Evolutionary conservation across 495 filamentous ascomycete genomes (phyloP).

Genomic region (Haplographium delicatum): DNA sequence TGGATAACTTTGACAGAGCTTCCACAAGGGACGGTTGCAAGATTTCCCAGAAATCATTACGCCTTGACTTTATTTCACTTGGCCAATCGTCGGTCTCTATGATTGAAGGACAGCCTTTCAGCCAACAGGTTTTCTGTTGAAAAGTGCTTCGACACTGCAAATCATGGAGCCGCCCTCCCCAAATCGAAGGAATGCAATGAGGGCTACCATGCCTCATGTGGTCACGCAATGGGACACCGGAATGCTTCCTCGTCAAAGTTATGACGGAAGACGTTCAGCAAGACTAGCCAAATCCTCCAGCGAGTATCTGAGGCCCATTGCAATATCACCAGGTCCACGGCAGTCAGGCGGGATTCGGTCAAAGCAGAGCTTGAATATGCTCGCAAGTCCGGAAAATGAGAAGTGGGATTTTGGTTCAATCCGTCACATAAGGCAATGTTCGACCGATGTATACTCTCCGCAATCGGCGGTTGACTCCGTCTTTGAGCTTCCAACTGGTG

Average conservation of each 20-base stretch:
- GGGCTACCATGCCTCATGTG: conserved; percentile 18
- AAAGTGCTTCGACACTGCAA: not conserved
- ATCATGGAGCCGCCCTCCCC: not conserved
- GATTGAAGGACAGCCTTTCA: not conserved
- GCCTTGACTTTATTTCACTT: not conserved
- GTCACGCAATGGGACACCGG: conserved; percentile 12
- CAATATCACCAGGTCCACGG: not conserved
- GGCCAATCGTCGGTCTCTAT: not conserved
- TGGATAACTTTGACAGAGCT: conserved; percentile 1
- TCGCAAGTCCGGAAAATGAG: conserved; percentile 3
- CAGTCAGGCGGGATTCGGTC: not conserved
- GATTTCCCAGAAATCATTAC: not conserved
- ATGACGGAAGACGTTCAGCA: not conserved
- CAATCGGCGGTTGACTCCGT: conserved; percentile 16
- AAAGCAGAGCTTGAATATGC: conserved; percentile 1
- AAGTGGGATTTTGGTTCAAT: conserved; percentile 15
- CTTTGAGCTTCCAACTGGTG: conserved; percentile 14
- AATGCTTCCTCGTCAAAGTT: not conserved
- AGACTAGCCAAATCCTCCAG: not conserved
- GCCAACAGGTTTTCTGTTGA: too few relatives aligned
- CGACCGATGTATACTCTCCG: conserved; percentile 5
- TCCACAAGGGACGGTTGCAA: not conserved
- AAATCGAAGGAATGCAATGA: not conserved
- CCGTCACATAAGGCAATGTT: conserved; percentile 12
- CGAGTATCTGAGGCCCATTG: conserved; percentile 1